Evolutionary conservation across 2,329 filamentous ascomycete genomes (phyloP).

Genomic region (Nothophaeocryptopus gaeumannii): DNA sequence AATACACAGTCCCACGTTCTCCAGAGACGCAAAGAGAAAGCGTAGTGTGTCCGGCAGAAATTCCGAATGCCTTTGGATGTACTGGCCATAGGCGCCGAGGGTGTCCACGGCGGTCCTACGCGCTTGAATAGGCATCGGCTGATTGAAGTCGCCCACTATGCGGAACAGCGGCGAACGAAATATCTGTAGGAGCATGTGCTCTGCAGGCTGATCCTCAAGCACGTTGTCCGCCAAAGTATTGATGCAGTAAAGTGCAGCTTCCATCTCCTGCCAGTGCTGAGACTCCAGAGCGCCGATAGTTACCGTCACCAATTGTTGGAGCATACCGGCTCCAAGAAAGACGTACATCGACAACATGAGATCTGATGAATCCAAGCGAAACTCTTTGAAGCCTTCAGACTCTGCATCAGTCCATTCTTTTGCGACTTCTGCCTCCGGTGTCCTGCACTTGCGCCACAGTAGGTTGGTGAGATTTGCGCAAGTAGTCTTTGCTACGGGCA

Average conservation of each 20-base stretch:
- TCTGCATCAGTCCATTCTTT: slow-evolving; percentile 67
- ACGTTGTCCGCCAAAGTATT: slow-evolving; percentile 66
- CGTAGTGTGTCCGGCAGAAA: slow-evolving; percentile 69
- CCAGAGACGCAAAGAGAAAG: slow-evolving; percentile 69
- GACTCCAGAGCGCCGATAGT: slow-evolving; percentile 41
- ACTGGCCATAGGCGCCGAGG: slow-evolving; percentile 71
- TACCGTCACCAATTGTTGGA: slow-evolving; percentile 48
- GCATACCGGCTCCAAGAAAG: slow-evolving; percentile 45
- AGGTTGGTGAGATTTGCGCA: slow-evolving; percentile 53
- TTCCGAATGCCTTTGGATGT: slow-evolving; percentile 68
- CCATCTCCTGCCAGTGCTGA: slow-evolving; percentile 49
- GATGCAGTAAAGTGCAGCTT: slow-evolving; percentile 59
- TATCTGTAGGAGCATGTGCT: slow-evolving; percentile 58
- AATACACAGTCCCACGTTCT: slow-evolving; percentile 57
- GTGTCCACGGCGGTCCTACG: slow-evolving; percentile 67
- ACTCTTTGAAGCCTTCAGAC: slow-evolving; percentile 48
- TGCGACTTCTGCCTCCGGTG: slow-evolving; percentile 58
- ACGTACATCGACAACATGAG: slow-evolving; percentile 70
- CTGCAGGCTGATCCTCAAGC: slow-evolving; percentile 56
- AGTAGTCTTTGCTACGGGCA: slow-evolving; percentile 56
- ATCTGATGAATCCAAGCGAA: slow-evolving; percentile 75
- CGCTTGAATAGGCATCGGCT: slow-evolving; percentile 59
- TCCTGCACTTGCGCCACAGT: slow-evolving; percentile 39
- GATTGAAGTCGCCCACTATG: slow-evolving; percentile 44
- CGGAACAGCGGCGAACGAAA: slow-evolving; percentile 62